phyloP scores from a whole-genome alignment of 805 yeast genomes.

The Nakazawaea laoshanensis region DNA sequence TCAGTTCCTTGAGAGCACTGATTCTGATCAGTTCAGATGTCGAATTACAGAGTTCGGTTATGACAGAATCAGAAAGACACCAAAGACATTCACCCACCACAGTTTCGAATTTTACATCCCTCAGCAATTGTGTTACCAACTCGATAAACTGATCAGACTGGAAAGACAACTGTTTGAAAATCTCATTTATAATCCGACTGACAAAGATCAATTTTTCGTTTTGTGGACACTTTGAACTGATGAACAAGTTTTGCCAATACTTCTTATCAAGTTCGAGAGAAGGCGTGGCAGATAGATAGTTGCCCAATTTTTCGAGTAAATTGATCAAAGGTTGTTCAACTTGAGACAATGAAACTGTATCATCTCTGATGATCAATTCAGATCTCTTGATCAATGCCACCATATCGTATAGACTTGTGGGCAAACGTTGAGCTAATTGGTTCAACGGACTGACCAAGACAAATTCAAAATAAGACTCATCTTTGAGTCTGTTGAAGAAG shows the following conservation, averaged over 20 bases:
- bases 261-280: constrained; percentile 7
- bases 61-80: constrained; percentile 16
- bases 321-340: constrained; percentile 23
- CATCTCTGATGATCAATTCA: constrained; percentile 20
- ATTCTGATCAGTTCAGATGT: too few species aligned
- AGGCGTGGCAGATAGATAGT: constrained; percentile 18
- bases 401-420: constrained; percentile 38
- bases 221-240: constrained; percentile 1
- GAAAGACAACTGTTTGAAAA: constrained; percentile 23
- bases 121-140: too few species aligned
- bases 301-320: constrained; percentile 37
- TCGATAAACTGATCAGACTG: constrained; percentile 2
- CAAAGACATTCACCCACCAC: constrained; percentile 16
- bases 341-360: constrained; percentile 13
- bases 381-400: constrained; percentile 35
- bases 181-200: constrained; percentile 25
- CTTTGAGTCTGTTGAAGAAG: constrained; percentile 9
- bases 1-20: too few species aligned
- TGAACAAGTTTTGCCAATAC: constrained; percentile 22
- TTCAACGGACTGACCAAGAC: constrained; percentile 22
- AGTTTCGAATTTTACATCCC: too few species aligned
- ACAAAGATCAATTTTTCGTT: constrained; percentile 21
- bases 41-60: too few species aligned
- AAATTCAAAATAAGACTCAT: constrained; percentile 25
- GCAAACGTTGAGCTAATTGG: constrained; percentile 25